Conservation (phyloP, 2,329 filamentous ascomycete species). For the Epichloe sibirici region DNA sequence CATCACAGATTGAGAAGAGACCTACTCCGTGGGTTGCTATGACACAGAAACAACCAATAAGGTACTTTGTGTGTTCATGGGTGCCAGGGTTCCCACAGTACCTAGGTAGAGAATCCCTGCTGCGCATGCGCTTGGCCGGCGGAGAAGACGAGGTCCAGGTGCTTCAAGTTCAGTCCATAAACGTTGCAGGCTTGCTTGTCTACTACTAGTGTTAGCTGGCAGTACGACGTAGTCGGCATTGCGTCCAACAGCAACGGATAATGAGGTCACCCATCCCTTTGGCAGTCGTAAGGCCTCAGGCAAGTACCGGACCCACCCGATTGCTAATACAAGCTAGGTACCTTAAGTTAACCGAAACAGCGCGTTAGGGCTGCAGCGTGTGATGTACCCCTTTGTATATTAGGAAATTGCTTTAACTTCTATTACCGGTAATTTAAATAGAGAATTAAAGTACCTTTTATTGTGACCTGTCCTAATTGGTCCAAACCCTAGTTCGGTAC, state of each 20-base stretch:
- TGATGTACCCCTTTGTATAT: too few relatives aligned
- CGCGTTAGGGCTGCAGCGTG: too few relatives aligned
- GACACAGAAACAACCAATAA: conserved; percentile 5
- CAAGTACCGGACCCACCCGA: too few relatives aligned
- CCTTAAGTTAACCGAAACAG: too few relatives aligned
- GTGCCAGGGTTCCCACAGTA: conserved; percentile 4
- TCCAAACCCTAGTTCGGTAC: too few relatives aligned
- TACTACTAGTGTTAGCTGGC: neutral
- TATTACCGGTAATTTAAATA: too few relatives aligned
- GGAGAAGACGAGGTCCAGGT: neutral
- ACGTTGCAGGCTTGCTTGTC: conserved; percentile 1
- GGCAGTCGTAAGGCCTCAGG: too few relatives aligned
- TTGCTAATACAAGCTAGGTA: too few relatives aligned
- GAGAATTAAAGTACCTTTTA: too few relatives aligned
- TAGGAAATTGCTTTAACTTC: too few relatives aligned
- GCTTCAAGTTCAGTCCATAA: neutral
- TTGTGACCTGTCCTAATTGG: too few relatives aligned
- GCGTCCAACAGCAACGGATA: neutral
- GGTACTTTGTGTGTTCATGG: neutral
- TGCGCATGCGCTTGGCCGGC: neutral
- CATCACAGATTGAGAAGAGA: neutral
- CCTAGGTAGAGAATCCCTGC: conserved; percentile 4
- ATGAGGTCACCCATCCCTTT: neutral
- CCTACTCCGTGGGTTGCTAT: conserved; percentile 5
- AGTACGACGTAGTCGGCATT: conserved; percentile 2